These are phyloP conservation scores for Amaranthus hypochondriacus DNA, from an alignment of 148 eudicot genomes.

Conservation along the genomic window DNA sequence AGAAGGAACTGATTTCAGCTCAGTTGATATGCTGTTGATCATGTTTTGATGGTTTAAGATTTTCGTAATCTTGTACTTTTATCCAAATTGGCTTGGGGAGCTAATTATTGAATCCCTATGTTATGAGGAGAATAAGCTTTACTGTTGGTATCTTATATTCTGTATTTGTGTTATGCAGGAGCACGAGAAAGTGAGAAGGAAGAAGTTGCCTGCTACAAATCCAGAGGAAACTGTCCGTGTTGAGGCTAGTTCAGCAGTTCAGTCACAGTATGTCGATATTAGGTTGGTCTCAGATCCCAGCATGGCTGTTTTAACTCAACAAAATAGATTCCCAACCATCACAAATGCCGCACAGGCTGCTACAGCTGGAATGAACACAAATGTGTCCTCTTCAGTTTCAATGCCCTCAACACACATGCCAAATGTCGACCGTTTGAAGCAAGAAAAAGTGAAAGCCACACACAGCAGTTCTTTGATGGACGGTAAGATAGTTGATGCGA, in stretches of 20 bases:
- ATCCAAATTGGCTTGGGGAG: background rate
- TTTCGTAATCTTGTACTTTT: background rate
- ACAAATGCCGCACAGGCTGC: constrained; percentile 24
- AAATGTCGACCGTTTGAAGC: constrained; percentile 42
- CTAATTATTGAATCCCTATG: background rate
- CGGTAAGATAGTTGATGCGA: constrained; percentile 23
- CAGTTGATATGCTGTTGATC: constrained; percentile 1
- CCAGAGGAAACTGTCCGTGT: constrained; percentile 38
- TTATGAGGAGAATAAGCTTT: background rate
- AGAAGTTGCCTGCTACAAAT: constrained; percentile 42
- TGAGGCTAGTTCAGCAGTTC: constrained; percentile 42
- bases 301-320: constrained; percentile 27
- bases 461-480: constrained; percentile 29
- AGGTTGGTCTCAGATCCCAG: constrained; percentile 33
- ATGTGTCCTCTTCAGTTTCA: constrained; percentile 24
- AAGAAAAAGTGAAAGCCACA: constrained; percentile 52
- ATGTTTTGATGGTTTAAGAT: background rate
- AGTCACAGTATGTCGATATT: constrained; percentile 33
- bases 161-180: constrained; percentile 34
- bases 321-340: constrained; percentile 23
- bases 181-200: constrained; percentile 61
- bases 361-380: background rate
- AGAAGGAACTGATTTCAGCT: background rate
- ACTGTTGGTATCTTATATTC: background rate
- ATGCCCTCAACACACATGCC: constrained; percentile 24